Conservation (phyloP, 83 land plant species). For the Picea abies region DNA sequence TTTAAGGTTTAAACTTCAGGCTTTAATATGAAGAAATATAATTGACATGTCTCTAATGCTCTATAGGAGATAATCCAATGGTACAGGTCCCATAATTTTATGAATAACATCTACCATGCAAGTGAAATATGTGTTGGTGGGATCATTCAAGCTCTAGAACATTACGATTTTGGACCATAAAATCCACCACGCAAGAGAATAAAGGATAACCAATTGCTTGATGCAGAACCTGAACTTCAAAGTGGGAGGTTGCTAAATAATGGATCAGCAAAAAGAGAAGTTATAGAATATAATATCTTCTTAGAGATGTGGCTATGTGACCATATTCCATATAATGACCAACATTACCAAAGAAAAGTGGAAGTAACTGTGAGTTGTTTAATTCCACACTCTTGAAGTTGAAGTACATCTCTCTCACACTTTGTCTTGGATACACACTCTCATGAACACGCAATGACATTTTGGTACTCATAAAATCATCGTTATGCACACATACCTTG, state of each 20-base stretch:
- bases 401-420: background rate
- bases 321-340: constrained; percentile 27
- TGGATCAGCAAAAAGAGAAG: constrained; percentile 43
- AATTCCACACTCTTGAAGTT: background rate
- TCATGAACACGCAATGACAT: background rate
- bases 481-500: background rate
- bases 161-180: constrained; percentile 42
- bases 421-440: background rate
- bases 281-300: constrained; percentile 44
- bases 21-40: background rate
- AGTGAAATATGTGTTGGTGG: constrained; percentile 50
- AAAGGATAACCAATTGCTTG: background rate
- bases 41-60: constrained; percentile 49
- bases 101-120: constrained; percentile 24
- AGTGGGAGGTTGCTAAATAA: background rate
- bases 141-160: constrained; percentile 41
- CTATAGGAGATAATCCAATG: constrained; percentile 43
- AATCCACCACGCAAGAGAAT: constrained; percentile 35
- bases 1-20: too few species aligned
- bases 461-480: background rate
- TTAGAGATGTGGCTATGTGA: constrained; percentile 47
- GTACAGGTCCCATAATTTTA: constrained; percentile 25
- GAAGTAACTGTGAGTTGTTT: constrained; percentile 43
- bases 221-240: constrained; percentile 4
- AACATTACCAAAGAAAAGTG: constrained; percentile 22